Conservation (phyloP, 768 basidiomycete species). For the Collybiopsis luxurians region DNA sequence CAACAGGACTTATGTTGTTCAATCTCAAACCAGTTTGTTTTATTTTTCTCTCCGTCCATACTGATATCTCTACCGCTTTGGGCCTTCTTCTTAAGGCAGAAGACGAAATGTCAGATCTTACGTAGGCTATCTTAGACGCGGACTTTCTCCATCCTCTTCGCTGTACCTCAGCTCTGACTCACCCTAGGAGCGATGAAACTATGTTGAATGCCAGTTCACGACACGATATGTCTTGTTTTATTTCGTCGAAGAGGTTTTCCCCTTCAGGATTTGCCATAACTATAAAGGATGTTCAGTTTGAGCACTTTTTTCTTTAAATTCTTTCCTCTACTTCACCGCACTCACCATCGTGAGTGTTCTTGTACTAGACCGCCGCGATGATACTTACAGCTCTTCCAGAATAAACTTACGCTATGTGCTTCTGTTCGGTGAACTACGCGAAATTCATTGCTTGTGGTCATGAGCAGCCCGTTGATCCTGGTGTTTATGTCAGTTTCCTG, state of each 20-base stretch:
- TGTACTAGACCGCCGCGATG: background rate
- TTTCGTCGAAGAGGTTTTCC: background rate
- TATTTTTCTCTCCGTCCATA: too few species aligned
- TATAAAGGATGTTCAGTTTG: background rate
- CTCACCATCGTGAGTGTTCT: background rate
- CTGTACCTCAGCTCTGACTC: background rate
- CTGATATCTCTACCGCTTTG: too few species aligned
- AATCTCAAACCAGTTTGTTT: too few species aligned
- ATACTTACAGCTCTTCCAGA: background rate
- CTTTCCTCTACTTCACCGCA: background rate
- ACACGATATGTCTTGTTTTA: conserved; percentile 5
- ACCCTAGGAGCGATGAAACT: background rate
- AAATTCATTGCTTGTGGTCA: conserved; percentile 7
- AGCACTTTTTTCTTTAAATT: too few species aligned
- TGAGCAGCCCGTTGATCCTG: background rate
- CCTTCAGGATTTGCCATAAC: background rate
- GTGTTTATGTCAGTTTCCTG: background rate
- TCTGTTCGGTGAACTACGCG: background rate
- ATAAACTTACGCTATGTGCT: background rate
- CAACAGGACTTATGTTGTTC: too few species aligned
- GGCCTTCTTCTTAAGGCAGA: too few species aligned
- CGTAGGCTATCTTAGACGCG: background rate
- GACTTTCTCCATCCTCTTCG: background rate
- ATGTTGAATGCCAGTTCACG: background rate
- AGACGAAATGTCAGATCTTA: too few species aligned